Evolutionary conservation across 164 flowering plant species (phyloP), one percentile per base, ranked within the genome.

Genomic region (Dillenia suffruticosa): DNA sequence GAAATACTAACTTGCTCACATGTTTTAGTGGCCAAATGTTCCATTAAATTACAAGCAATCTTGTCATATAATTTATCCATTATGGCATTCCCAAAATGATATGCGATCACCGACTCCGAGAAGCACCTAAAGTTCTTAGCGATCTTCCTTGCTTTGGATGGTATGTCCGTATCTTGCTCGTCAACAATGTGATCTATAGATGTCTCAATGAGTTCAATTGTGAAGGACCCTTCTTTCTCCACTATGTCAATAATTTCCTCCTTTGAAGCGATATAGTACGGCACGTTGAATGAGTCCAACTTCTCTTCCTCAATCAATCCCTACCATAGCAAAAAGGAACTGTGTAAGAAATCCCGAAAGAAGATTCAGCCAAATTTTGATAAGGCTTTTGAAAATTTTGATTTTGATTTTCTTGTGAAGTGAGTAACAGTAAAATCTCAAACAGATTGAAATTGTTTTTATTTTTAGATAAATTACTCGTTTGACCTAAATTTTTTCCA

Each of bases 301-400:
- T 73, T 62, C 54, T 69, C 77, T 55, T 69, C 73, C 26, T 61
- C 46, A 46, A 73, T 43, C 12, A 57, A 45, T 24, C 70, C 73
- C 77, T 65, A 5, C 3, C 7, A 5, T 5, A 32, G 40, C 40
- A 32, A 32, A 32, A 32, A 32, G 40, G 40, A 32, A 6, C 5
- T 5, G 7, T 5, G 7, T 32, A 6, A 32, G 6, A 32, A 6
- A 32, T 6, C 5, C 3, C 0, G 40, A 0, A 32, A 6, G 6
- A 5, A 32, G 5, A 26, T 2, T 2, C 32, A 26, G 3, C 5
- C 3, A 2, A 26, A 26, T 26, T 26, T 26, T 19, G 22, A 19
- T 19, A 19, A 19, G 22, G 22, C 22, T 19, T 19, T 19, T 19
- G 1, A 19, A 19, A 19, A 19, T 19, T 19, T 19, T 19, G 22